Conservation (phyloP, 441 rosid species). For the Dalechampia spathulata region DNA sequence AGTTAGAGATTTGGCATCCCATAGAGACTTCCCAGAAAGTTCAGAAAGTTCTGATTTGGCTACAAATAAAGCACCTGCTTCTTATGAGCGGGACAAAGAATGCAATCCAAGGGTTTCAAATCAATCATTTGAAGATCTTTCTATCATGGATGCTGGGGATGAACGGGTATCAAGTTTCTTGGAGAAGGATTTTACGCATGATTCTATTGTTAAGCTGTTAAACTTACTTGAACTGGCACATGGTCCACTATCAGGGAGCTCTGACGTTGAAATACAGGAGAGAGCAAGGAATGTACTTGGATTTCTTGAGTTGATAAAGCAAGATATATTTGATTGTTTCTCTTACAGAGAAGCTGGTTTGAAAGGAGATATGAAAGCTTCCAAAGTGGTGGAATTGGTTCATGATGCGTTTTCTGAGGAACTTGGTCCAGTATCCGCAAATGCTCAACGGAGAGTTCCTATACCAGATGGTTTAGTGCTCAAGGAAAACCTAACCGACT, state of each 20-base stretch:
- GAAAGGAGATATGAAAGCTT: slow-evolving; percentile 30
- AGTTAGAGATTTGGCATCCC: slow-evolving; percentile 15
- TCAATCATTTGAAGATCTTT: slow-evolving; percentile 28
- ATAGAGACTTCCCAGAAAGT: slow-evolving; percentile 5
- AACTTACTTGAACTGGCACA: slow-evolving; percentile 44
- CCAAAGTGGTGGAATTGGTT: slow-evolving; percentile 34
- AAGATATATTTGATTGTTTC: slow-evolving; percentile 24
- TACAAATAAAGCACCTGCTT: slow-evolving; percentile 5
- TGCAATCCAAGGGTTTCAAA: slow-evolving; percentile 26
- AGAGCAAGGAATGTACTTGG: slow-evolving; percentile 63
- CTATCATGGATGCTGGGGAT: slow-evolving; percentile 22
- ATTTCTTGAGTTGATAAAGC: slow-evolving; percentile 45
- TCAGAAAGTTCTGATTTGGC: slow-evolving; percentile 17
- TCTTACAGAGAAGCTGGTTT: slow-evolving; percentile 19
- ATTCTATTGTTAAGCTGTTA: slow-evolving; percentile 44
- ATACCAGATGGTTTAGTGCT: slow-evolving; percentile 58
- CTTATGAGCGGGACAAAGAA: slow-evolving; percentile 16
- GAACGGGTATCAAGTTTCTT: slow-evolving; percentile 20
- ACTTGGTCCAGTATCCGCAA: slow-evolving; percentile 59
- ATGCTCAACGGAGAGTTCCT: slow-evolving; percentile 59
- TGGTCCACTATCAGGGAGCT: slow-evolving; percentile 40
- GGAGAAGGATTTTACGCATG: slow-evolving; percentile 27
- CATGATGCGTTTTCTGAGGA: slow-evolving; percentile 63
- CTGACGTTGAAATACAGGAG: slow-evolving; percentile 83
- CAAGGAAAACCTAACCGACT: slow-evolving; percentile 53